These are phyloP conservation scores for Chamaecyparis obtusa DNA, from an alignment of 75 land plant genomes.

Conservation along the genomic window DNA sequence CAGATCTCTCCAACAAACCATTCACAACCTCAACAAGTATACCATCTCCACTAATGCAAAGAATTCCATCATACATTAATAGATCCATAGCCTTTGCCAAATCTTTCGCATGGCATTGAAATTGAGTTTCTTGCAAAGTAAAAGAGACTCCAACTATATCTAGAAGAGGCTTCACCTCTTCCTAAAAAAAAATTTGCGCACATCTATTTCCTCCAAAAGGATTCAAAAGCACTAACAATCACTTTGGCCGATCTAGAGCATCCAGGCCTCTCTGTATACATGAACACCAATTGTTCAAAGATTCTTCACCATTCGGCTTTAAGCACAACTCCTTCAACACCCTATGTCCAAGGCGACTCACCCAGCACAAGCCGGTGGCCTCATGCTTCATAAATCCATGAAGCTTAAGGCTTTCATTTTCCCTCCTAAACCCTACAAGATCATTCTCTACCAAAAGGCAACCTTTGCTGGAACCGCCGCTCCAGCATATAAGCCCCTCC, in stretches of 20 bases:
- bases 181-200: constrained; percentile 49
- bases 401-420: constrained; percentile 31
- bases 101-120: constrained; percentile 77
- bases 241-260: constrained; percentile 67
- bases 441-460: constrained; percentile 47
- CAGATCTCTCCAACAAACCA: constrained; percentile 84
- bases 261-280: constrained; percentile 40
- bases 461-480: constrained; percentile 19
- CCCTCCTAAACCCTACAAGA: constrained; percentile 48
- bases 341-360: constrained; percentile 15
- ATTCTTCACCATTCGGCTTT: constrained; percentile 31
- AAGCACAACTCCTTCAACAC: constrained; percentile 49
- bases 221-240: constrained; percentile 67
- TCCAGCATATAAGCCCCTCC: constrained; percentile 46
- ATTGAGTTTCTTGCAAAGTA: constrained; percentile 69
- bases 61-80: constrained; percentile 79
- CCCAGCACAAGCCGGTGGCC: constrained; percentile 12
- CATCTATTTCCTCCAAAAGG: constrained; percentile 82
- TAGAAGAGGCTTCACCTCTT: constrained; percentile 63
- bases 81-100: constrained; percentile 67
- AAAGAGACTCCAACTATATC: constrained; percentile 55
- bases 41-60: constrained; percentile 97
- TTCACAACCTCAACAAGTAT: constrained; percentile 91
- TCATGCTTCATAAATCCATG: constrained; percentile 31
- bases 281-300: constrained; percentile 28